phyloP scores from a whole-genome alignment of 2,329 filamentous ascomycete species.

The Phialocephala sp. region DNA sequence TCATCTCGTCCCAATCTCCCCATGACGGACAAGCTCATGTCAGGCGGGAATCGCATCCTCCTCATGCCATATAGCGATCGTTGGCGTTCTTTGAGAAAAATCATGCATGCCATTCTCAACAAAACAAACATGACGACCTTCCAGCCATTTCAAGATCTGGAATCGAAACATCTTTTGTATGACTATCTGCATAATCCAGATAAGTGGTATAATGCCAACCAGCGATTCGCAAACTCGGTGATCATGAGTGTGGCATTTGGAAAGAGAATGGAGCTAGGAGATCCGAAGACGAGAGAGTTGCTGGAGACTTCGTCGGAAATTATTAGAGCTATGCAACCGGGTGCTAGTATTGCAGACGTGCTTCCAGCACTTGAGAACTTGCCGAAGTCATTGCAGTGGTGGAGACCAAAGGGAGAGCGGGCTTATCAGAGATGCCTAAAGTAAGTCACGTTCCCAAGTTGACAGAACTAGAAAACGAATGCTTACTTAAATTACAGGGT shows the following conservation, averaged over 20 bases:
- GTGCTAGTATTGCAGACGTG: slow-evolving; percentile 43
- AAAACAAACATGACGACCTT: slow-evolving; percentile 36
- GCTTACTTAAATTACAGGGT: slow-evolving; percentile 25
- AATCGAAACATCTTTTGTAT: slow-evolving; percentile 39
- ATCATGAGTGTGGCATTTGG: slow-evolving; percentile 45
- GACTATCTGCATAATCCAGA: slow-evolving; percentile 40
- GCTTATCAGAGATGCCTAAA: slow-evolving; percentile 33
- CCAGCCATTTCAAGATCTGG: slow-evolving; percentile 43
- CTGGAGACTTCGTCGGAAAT: slow-evolving; percentile 37
- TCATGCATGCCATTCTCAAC: slow-evolving; percentile 44
- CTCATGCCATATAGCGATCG: slow-evolving; percentile 41
- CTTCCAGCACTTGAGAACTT: slow-evolving; percentile 42
- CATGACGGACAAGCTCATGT: slow-evolving; percentile 39
- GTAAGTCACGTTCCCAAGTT: slow-evolving; percentile 22
- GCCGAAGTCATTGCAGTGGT: slow-evolving; percentile 43
- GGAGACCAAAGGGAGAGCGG: slow-evolving; percentile 37
- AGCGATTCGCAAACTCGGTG: slow-evolving; percentile 42
- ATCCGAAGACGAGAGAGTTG: slow-evolving; percentile 31
- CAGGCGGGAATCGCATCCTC: slow-evolving; percentile 40
- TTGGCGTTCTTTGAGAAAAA: slow-evolving; percentile 41
- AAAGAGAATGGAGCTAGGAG: slow-evolving; percentile 32
- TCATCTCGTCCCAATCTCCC: slow-evolving; percentile 32
- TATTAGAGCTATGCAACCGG: slow-evolving; percentile 39
- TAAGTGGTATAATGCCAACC: slow-evolving; percentile 38
- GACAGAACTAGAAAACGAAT: background rate